Evolutionary conservation across 1,284 basidiomycete genomes (phyloP), one percentile per base, ranked within the genome.

Genomic region (Cutaneotrichosporon spelunceum): DNA sequence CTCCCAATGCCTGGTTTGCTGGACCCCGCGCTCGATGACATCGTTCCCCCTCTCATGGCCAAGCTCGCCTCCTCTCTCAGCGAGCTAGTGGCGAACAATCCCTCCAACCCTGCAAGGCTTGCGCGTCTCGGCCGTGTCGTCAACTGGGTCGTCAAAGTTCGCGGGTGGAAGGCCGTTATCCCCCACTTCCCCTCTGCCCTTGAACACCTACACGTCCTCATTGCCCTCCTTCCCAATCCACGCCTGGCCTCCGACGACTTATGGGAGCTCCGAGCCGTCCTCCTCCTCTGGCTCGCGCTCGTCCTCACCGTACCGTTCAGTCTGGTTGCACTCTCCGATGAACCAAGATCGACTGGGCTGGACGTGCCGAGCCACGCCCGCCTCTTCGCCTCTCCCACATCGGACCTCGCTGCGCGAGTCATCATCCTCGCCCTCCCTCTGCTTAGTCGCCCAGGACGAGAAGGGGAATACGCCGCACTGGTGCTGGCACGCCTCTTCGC

Each of bases 291-390:
- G 95, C 83, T 99, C 13, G 91, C 92, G 19, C 84, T 99, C 19
- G 88, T 98, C 56, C 90, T 90, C 78, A 93, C 92, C 81, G 88
- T 98, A 23, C 96, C 96, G 0, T 99, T 99, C 75, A 87, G 91
- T 72, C 81, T 99, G 52, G 82, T 85, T 19, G 89, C 91, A 64
- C 91, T 97, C 59, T 57, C 67, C n/a, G 16, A 63, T 16, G n/a
- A 62, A 21, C 27, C 57, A 1, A 27, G 55, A 7, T 27, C 53
- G 16, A 62, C 53, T 19, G 88, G 85, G 0, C 87, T 86, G 67
- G 72, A 74, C 23, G 85, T 87, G 64, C 80, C 82, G 6, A 86
- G 91, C 9, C 90, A 89, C 4, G 72, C 85, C 33, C 78, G 91
- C 34, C 88, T 89, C 71, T 87, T 89, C 16, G 33, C 66, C 0